Evolutionary conservation across 495 filamentous ascomycete species (phyloP).

Genomic region (Aspergillus carlsbadensis): DNA sequence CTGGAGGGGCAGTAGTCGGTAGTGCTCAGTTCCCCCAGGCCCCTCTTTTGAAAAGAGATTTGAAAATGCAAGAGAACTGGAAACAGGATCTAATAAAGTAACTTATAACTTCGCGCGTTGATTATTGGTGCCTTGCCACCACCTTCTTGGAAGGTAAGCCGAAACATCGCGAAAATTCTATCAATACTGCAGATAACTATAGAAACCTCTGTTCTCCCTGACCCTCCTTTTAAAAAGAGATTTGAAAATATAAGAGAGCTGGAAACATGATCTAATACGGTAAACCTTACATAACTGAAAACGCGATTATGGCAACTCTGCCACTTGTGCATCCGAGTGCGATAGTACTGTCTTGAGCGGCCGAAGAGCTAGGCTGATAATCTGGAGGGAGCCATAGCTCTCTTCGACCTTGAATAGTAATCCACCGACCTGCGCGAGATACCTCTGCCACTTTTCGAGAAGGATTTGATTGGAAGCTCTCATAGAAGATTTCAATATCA

Average conservation of each 20-base stretch:
- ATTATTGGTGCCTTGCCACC: too few species aligned
- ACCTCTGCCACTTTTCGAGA: neutral
- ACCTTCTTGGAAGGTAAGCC: neutral
- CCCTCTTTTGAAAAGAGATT: too few species aligned
- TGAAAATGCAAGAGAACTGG: too few species aligned
- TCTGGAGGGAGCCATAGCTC: conserved; percentile 7
- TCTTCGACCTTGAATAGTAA: neutral
- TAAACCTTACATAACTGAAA: neutral
- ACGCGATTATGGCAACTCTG: neutral
- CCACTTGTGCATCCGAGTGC: conserved; percentile 5
- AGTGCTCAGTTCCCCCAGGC: too few species aligned
- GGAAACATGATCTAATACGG: neutral
- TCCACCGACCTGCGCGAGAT: neutral
- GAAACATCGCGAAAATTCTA: neutral
- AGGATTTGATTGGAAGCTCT: neutral
- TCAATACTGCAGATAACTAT: neutral
- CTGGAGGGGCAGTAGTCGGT: too few species aligned
- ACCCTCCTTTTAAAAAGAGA: neutral
- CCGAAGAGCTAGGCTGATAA: neutral
- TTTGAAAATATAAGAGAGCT: neutral
- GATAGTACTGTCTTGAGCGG: conserved; percentile 3
- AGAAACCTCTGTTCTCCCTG: neutral
- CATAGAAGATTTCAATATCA: neutral
- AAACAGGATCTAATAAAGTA: too few species aligned
- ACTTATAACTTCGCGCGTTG: too few species aligned